Conservation (phyloP, 495 filamentous ascomycete species). For the Daldinia caldariorum region DNA sequence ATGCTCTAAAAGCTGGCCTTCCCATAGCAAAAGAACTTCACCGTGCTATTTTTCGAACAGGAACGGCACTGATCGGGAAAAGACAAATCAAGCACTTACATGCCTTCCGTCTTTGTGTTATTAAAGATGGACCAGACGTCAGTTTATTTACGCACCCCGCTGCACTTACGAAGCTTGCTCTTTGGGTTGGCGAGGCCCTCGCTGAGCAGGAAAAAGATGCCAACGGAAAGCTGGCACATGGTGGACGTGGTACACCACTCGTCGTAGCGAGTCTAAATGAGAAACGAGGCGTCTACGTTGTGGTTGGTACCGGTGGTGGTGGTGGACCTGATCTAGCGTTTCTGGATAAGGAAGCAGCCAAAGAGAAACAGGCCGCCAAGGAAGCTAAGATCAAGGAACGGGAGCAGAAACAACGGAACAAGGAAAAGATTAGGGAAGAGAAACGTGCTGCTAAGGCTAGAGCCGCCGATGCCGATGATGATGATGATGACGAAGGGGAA, state of each 20-base stretch:
- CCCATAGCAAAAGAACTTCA: conserved; percentile 88
- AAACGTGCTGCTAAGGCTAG: conserved; percentile 60
- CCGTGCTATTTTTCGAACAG: conserved; percentile 91
- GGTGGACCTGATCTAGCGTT: conserved; percentile 70
- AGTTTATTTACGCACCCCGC: conserved; percentile 88
- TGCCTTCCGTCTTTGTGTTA: conserved; percentile 93
- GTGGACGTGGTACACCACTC: conserved; percentile 80
- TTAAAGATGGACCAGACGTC: conserved; percentile 94
- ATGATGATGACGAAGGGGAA: conserved; percentile 64
- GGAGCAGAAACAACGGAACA: conserved; percentile 66
- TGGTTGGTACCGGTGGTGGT: conserved; percentile 87
- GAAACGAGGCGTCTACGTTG: conserved; percentile 84
- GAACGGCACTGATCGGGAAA: conserved; percentile 89
- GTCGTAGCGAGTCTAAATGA: conserved; percentile 93
- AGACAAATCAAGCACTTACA: conserved; percentile 90
- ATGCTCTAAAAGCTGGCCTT: conserved; percentile 77
- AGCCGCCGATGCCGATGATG: conserved; percentile 65
- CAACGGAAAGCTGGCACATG: conserved; percentile 71
- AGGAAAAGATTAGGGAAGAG: conserved; percentile 69
- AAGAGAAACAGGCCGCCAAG: conserved; percentile 65
- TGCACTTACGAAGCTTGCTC: conserved; percentile 88
- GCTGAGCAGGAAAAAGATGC: conserved; percentile 84
- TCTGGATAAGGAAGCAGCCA: conserved; percentile 69
- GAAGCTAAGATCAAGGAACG: conserved; percentile 71
- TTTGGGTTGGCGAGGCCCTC: conserved; percentile 95